Conservation (phyloP, 345 rosid genomes). For the Pistacia vera region DNA sequence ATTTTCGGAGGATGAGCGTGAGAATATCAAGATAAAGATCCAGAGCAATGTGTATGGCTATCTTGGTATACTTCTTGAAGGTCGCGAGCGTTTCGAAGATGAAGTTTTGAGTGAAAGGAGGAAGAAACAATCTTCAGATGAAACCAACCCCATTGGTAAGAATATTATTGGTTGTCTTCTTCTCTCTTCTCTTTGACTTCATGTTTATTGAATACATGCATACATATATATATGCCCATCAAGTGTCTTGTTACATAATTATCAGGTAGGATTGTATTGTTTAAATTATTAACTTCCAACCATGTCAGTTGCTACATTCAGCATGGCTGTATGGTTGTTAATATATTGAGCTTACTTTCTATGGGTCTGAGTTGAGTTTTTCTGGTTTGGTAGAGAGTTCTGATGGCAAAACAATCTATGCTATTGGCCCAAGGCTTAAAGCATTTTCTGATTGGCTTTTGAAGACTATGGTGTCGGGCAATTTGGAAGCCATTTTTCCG, state of each 20-base stretch:
- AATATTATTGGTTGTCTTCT: slow-evolving; percentile 17
- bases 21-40: slow-evolving; percentile 72
- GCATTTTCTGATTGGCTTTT: slow-evolving; percentile 94
- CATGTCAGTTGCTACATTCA: background rate
- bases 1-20: slow-evolving; percentile 84
- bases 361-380: slow-evolving; percentile 15
- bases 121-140: slow-evolving; percentile 31
- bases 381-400: slow-evolving; percentile 45
- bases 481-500: slow-evolving; percentile 82
- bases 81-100: slow-evolving; percentile 95
- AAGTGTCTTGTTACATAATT: background rate
- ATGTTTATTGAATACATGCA: background rate
- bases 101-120: slow-evolving; percentile 57
- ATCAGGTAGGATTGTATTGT: background rate
- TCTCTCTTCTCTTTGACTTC: slow-evolving; percentile 10
- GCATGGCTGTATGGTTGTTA: slow-evolving; percentile 9
- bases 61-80: slow-evolving; percentile 96
- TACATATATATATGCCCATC: background rate
- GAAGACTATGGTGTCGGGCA: slow-evolving; percentile 90
- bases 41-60: slow-evolving; percentile 90
- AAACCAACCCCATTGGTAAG: slow-evolving; percentile 41
- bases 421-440: slow-evolving; percentile 84
- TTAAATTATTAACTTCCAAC: background rate
- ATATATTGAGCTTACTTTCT: background rate
- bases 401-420: slow-evolving; percentile 47